These are phyloP conservation scores for Globomyces pollinis-pini DNA, from an alignment of 192 early-diverging fungal species.

Conservation along the genomic window DNA sequence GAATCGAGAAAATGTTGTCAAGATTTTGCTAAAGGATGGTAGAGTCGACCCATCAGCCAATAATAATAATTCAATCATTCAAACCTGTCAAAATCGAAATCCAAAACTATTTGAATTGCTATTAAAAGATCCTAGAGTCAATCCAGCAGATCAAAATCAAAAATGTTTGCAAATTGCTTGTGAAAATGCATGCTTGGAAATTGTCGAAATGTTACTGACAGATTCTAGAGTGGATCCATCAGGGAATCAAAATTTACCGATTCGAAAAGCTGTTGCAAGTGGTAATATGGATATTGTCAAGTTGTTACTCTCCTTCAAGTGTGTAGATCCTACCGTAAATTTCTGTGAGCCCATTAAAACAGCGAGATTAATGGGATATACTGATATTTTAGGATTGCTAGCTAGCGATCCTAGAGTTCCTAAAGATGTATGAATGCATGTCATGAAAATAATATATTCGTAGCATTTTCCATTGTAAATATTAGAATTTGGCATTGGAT, in stretches of 20 bases:
- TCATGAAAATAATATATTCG: too few species aligned
- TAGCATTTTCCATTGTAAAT: too few species aligned
- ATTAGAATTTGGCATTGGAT: too few species aligned
- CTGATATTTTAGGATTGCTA: too few species aligned
- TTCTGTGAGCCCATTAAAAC: too few species aligned
- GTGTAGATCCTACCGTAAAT: not conserved
- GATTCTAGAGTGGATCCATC: conserved; percentile 1
- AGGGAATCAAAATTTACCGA: not conserved
- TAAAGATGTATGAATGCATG: too few species aligned
- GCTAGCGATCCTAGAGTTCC: too few species aligned
- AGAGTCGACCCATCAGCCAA: conserved; percentile 3
- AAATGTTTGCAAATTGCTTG: not conserved
- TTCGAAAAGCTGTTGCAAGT: not conserved
- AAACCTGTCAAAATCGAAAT: too few species aligned
- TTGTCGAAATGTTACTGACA: not conserved
- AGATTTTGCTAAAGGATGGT: not conserved
- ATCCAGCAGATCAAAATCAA: not conserved
- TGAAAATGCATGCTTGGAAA: not conserved
- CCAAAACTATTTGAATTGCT: too few species aligned
- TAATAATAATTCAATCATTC: too few species aligned
- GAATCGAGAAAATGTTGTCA: not conserved
- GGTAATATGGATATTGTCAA: not conserved
- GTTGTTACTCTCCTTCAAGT: not conserved
- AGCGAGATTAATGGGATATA: too few species aligned
- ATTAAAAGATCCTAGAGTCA: too few species aligned